Evolutionary conservation across 305 asterid genomes (phyloP).

Genomic region (Ruellia speciosa): DNA sequence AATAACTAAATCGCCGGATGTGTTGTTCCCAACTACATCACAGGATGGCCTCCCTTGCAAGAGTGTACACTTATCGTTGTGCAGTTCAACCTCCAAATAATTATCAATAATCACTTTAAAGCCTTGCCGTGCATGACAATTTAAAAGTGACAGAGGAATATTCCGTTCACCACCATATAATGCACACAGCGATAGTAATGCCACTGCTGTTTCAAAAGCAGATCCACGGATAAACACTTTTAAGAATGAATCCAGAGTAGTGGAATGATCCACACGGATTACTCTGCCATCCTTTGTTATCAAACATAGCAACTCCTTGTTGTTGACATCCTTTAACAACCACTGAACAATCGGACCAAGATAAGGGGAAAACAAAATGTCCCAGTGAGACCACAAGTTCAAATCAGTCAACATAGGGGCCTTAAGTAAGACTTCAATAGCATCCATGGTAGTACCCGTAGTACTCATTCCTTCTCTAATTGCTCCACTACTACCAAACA

Average conservation of each 20-base stretch:
- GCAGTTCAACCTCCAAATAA: constrained; percentile 32
- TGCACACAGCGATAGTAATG: constrained; percentile 60
- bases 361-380: constrained; percentile 64
- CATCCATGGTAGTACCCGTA: constrained; percentile 55
- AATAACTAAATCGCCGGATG: constrained; percentile 23
- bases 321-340: constrained; percentile 70
- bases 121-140: constrained; percentile 64
- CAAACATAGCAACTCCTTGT: constrained; percentile 65
- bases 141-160: constrained; percentile 67
- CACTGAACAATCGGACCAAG: constrained; percentile 82
- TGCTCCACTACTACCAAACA: constrained; percentile 21
- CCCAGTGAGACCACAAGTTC: constrained; percentile 88
- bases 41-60: constrained; percentile 23
- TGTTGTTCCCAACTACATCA: constrained; percentile 21
- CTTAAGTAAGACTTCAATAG: constrained; percentile 54
- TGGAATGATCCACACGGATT: constrained; percentile 72
- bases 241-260: constrained; percentile 61
- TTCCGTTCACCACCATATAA: constrained; percentile 75
- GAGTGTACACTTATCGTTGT: constrained; percentile 24
- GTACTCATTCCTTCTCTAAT: constrained; percentile 33
- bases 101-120: constrained; percentile 52
- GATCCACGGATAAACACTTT: constrained; percentile 57
- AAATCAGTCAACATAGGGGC: constrained; percentile 91
- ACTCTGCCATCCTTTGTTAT: constrained; percentile 76
- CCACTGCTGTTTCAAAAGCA: constrained; percentile 74